Evolutionary conservation across 345 rosid genomes (phyloP).

Genomic region (Salix arbutifolia): DNA sequence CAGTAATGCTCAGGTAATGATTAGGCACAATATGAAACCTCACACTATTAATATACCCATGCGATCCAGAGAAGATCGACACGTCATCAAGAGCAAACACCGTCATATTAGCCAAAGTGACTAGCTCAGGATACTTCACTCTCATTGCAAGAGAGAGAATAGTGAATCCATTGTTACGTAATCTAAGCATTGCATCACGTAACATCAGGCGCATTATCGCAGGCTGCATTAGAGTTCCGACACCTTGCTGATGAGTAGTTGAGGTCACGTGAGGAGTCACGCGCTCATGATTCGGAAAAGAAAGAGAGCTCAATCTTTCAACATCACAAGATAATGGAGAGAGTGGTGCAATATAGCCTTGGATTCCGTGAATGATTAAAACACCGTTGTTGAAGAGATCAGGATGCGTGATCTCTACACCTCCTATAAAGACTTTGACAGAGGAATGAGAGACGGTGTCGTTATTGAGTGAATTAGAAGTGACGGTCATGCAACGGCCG

Average conservation of each 20-base stretch:
- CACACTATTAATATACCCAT: conserved; percentile 37
- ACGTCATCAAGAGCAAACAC: conserved; percentile 53
- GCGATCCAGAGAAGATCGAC: conserved; percentile 55
- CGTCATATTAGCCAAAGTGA: conserved; percentile 44
- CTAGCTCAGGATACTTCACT: conserved; percentile 51
- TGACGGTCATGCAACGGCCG: conserved; percentile 61
- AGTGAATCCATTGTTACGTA: conserved; percentile 56
- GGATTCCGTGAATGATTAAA: conserved; percentile 53
- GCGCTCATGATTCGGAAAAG: conserved; percentile 32
- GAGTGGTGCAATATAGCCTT: conserved; percentile 56
- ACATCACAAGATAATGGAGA: conserved; percentile 62
- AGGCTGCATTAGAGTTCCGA: conserved; percentile 18
- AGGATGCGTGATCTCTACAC: conserved; percentile 57
- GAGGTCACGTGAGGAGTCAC: neutral
- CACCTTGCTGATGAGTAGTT: conserved; percentile 5
- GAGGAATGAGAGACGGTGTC: conserved; percentile 12
- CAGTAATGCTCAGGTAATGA: conserved; percentile 31
- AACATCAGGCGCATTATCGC: conserved; percentile 59
- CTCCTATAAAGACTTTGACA: conserved; percentile 45
- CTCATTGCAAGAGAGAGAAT: conserved; percentile 52
- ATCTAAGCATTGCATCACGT: conserved; percentile 52
- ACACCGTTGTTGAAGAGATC: conserved; percentile 63
- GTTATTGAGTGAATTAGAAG: conserved; percentile 29
- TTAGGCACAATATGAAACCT: conserved; percentile 63
- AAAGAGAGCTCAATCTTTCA: conserved; percentile 42